Evolutionary conservation across 176 grass and related monocot species (phyloP).

Genomic region (Thalia dealbata): DNA sequence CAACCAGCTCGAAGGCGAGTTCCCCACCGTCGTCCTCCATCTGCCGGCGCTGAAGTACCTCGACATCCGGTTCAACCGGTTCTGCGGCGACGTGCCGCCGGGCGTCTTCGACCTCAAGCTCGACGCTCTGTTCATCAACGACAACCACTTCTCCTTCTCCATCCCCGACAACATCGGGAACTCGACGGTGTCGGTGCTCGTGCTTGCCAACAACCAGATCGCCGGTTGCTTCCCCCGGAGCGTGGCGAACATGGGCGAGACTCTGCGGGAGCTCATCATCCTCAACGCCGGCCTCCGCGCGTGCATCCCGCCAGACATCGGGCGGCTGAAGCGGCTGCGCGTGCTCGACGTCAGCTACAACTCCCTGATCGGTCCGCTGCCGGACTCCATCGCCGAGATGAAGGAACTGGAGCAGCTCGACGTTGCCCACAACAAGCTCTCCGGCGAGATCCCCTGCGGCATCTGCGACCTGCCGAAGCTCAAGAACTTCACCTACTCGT

Average conservation of each 20-base stretch:
- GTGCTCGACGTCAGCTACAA: conserved; percentile 6
- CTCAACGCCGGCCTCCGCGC: neutral
- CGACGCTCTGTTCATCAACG: conserved; percentile 80
- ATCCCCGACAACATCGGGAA: neutral
- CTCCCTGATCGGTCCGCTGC: neutral
- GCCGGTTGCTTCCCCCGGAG: neutral
- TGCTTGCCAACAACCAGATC: conserved; percentile 8
- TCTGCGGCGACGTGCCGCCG: conserved; percentile 42
- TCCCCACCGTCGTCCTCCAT: conserved; percentile 5
- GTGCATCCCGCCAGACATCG: neutral
- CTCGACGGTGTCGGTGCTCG: conserved; percentile 3
- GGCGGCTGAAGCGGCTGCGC: neutral
- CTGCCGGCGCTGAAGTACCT: conserved; percentile 7
- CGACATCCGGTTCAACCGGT: conserved; percentile 42
- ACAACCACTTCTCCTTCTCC: conserved; percentile 50
- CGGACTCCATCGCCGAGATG: neutral
- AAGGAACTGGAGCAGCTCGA: conserved; percentile 5
- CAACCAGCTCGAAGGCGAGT: conserved; percentile 7
- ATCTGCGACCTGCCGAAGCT: conserved; percentile 5
- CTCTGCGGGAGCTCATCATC: conserved; percentile 3
- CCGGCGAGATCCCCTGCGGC: neutral
- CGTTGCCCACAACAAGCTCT: conserved; percentile 10
- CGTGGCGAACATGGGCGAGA: neutral
- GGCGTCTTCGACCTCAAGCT: conserved; percentile 54
- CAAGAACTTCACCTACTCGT: conserved; percentile 5